These are phyloP conservation scores for Podila verticillata DNA, from an alignment of 192 early-diverging fungal species.

Conservation along the genomic window DNA sequence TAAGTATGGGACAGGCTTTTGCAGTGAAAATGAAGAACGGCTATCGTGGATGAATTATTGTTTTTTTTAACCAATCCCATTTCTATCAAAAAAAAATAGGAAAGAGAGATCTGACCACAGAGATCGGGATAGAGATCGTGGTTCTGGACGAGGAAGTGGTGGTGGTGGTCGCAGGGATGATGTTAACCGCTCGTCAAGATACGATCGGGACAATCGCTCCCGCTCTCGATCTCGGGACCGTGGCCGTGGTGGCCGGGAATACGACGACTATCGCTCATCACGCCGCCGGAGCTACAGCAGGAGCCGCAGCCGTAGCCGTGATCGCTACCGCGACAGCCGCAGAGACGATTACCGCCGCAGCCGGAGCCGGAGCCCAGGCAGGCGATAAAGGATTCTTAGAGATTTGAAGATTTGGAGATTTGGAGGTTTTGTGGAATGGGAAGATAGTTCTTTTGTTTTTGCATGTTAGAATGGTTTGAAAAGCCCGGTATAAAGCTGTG, in stretches of 20 bases:
- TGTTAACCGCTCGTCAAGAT: conserved; percentile 7
- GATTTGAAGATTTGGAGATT: too few species aligned
- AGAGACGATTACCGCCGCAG: conserved; percentile 41
- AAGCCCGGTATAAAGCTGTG: not conserved
- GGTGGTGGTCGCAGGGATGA: conserved; percentile 28
- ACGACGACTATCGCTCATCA: conserved; percentile 29
- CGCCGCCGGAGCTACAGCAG: conserved; percentile 27
- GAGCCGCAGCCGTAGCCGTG: conserved; percentile 26
- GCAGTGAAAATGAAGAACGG: too few species aligned
- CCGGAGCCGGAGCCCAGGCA: conserved; percentile 37
- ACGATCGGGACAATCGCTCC: conserved; percentile 8
- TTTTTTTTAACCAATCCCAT: not conserved
- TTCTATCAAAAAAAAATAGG: conserved; percentile 4
- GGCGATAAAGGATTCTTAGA: conserved; percentile 4
- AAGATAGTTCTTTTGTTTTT: not conserved
- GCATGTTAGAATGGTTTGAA: too few species aligned
- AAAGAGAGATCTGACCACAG: conserved; percentile 28
- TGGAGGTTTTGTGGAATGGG: too few species aligned
- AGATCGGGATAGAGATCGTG: conserved; percentile 27
- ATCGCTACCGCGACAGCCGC: conserved; percentile 31
- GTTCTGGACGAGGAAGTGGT: conserved; percentile 20
- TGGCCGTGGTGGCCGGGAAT: conserved; percentile 16
- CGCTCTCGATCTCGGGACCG: conserved; percentile 31
- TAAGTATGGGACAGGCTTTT: conserved; percentile 8
- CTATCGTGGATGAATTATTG: too few species aligned